Evolutionary conservation across 2,329 filamentous ascomycete genomes (phyloP).

Genomic region (Fusarium sp.): DNA sequence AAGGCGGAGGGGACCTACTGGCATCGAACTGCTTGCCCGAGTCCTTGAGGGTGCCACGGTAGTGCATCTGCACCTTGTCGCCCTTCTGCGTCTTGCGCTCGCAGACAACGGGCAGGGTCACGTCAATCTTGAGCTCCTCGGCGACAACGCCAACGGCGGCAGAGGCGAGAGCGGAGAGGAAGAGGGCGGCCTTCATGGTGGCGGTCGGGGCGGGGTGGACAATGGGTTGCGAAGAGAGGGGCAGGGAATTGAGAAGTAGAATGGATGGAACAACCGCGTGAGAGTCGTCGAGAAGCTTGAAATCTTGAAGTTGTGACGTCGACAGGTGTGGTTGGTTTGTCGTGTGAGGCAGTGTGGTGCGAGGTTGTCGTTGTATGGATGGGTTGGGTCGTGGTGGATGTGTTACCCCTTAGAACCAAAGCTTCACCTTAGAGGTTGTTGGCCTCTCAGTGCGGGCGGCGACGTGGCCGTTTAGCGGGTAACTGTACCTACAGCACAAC

Average conservation of each 20-base stretch:
- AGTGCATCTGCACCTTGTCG: constrained; percentile 89
- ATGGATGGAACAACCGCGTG: constrained; percentile 16
- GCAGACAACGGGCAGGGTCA: constrained; percentile 82
- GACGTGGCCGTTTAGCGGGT: constrained; percentile 46
- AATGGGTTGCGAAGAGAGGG: constrained; percentile 9
- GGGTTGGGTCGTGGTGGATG: not conserved
- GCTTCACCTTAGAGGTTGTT: constrained; percentile 7
- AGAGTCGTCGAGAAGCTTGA: constrained; percentile 33
- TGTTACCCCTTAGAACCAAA: constrained; percentile 10
- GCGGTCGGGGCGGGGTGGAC: constrained; percentile 33
- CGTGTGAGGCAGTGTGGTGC: constrained; percentile 33
- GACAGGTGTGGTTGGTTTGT: constrained; percentile 38
- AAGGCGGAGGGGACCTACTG: constrained; percentile 60
- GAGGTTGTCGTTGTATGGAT: constrained; percentile 35
- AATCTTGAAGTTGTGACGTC: constrained; percentile 44
- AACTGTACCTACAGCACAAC: constrained; percentile 13
- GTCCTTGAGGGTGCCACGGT: constrained; percentile 82
- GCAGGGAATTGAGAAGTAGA: constrained; percentile 16
- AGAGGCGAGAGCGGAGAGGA: constrained; percentile 67
- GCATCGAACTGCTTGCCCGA: constrained; percentile 88
- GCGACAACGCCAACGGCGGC: constrained; percentile 66
- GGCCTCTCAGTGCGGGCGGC: constrained; percentile 32
- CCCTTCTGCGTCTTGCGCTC: constrained; percentile 82
- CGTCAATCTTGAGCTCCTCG: constrained; percentile 80
- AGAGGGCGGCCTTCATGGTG: constrained; percentile 65